phyloP scores from a whole-genome alignment of 2,329 filamentous ascomycete genomes.

The Cladosporium sp. region DNA sequence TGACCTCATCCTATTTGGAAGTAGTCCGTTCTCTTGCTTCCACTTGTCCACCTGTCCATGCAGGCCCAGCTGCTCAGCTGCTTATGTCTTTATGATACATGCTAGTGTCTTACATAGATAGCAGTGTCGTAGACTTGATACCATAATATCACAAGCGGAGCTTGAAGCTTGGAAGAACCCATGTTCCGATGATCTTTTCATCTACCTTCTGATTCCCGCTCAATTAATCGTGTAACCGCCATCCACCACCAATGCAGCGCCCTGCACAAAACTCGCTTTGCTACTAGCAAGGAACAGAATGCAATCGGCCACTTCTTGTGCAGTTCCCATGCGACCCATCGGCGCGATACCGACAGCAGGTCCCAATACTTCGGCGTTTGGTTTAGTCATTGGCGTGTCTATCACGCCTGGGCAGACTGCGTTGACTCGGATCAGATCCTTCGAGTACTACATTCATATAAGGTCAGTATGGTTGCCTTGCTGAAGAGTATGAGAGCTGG shows the following conservation, averaged over 20 bases:
- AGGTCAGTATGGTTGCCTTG: neutral
- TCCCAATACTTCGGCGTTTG: slow-evolving; percentile 35
- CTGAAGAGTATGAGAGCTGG: slow-evolving; percentile 1
- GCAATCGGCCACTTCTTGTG: slow-evolving; percentile 50
- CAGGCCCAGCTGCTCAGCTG: too few relatives aligned
- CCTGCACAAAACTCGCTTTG: slow-evolving; percentile 50
- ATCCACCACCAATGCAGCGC: slow-evolving; percentile 46
- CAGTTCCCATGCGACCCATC: slow-evolving; percentile 47
- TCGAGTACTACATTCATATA: slow-evolving; percentile 24
- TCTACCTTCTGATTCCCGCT: neutral
- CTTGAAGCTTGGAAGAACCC: neutral
- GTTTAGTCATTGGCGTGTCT: slow-evolving; percentile 33
- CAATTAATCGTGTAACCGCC: slow-evolving; percentile 49
- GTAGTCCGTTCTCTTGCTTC: too few relatives aligned
- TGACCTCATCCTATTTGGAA: too few relatives aligned
- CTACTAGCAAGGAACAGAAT: slow-evolving; percentile 48
- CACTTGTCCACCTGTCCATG: too few relatives aligned
- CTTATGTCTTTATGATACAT: too few relatives aligned
- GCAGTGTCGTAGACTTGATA: neutral
- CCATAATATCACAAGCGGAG: too few relatives aligned
- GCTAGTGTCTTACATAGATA: neutral
- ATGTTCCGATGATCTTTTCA: neutral
- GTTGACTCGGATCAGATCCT: slow-evolving; percentile 29
- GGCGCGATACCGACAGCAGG: slow-evolving; percentile 36
- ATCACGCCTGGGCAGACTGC: slow-evolving; percentile 27